A percentile compares a stretch with the other conserved stretches of the same genome.
These are phyloP conservation scores for Colletotrichum lindemuthianum DNA, from an alignment of 2,329 filamentous ascomycete species.

Conservation along the genomic window DNA sequence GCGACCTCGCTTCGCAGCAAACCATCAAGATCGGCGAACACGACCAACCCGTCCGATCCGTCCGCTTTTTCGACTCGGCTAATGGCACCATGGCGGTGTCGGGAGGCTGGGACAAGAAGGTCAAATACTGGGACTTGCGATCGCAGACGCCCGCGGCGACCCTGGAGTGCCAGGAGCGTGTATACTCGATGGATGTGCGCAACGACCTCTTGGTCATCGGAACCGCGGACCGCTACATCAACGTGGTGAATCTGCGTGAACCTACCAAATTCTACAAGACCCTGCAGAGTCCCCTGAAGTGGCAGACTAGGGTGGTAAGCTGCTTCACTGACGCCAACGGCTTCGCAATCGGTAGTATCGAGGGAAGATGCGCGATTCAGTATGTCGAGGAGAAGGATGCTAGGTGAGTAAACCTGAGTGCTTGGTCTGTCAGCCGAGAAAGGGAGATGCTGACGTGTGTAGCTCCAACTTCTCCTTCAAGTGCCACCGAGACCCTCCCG, in stretches of 20 bases:
- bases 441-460: conserved; percentile 25
- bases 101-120: conserved; percentile 89
- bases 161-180: conserved; percentile 76
- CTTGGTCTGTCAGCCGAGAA: background rate
- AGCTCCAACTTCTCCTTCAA: conserved; percentile 98
- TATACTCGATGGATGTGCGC: conserved; percentile 92
- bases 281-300: conserved; percentile 94
- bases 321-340: conserved; percentile 93
- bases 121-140: conserved; percentile 90
- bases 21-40: conserved; percentile 83
- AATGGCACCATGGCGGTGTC: conserved; percentile 87
- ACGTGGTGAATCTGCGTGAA: conserved; percentile 90
- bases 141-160: conserved; percentile 71
- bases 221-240: conserved; percentile 95
- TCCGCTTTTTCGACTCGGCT: conserved; percentile 79
- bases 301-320: conserved; percentile 95
- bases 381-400: conserved; percentile 97
- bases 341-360: conserved; percentile 95
- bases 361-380: conserved; percentile 96
- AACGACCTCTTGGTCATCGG: conserved; percentile 90
- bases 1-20: conserved; percentile 78
- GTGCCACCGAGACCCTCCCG: conserved; percentile 87
- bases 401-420: conserved; percentile 56
- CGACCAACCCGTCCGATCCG: conserved; percentile 82
- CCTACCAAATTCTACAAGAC: conserved; percentile 96